Base-by-base conservation (phyloP, 805 yeast species). In the Saccharomyces kudriavzevii region DNA sequence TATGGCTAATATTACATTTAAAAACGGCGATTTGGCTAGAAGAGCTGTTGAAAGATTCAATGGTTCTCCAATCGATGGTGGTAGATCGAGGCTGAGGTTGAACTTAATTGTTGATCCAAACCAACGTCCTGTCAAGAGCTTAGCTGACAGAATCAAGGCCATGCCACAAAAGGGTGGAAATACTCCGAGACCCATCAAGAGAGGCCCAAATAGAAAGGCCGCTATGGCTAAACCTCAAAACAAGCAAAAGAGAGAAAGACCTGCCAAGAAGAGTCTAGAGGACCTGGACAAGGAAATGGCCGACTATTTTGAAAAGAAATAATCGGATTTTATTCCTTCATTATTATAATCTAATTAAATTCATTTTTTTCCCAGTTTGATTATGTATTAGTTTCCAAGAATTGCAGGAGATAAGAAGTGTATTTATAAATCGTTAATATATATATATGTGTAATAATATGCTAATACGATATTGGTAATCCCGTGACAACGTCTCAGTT, bases 271-370 rank as follows among this genome's bases (percentile, higher is more conserved):
- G 80, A 83, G 96, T 51, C 78, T 87, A 59, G 98, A 88, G 71
- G 92, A 94, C 74, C 82, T 92, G 68, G 99, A 94, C 74, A 96
- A 91, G 70, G 98, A 92, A 76, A 92, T 94, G 99, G 87, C 90
- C 58, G 98, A 91, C 69, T 92, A 92, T 76, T 91, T 92, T 64
- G 83, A 82, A 58, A 72, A 72, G 52, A 66, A 65, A 56, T 60
- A 65, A 53, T 60, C 58, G 45, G 17, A 29, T 35, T 45, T 11
- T 13, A 17, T 22, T 48, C 11, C 13, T 48, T 17, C 20, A 14
- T 30, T 49, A 27, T 10, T 24, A 52, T 26, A 35, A 26, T 14
- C 17, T n/a, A 28, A 28, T 40, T 40, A 13, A 20, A 29, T 45
- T 49, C 31, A 5, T 25, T 40, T 10, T 20, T 6, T 47, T 28